A percentile compares a stretch with the other conserved stretches of the same genome.
Evolutionary conservation across 257 asterid species (phyloP).

Genomic region (Scutellaria baicalensis): DNA sequence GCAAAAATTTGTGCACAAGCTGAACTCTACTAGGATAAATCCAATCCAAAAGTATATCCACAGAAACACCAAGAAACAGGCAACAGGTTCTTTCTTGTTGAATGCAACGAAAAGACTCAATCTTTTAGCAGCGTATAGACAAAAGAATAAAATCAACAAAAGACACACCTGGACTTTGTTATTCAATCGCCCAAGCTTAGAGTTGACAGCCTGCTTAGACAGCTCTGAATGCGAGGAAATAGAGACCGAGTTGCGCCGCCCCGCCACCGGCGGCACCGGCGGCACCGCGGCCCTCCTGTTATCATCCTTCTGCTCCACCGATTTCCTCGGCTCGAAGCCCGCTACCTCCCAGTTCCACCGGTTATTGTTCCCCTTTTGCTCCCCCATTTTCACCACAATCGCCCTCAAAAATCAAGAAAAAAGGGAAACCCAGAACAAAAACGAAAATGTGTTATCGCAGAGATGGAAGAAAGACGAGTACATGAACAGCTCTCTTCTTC

Average conservation of each 20-base stretch:
- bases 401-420: background rate
- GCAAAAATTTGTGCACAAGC: background rate
- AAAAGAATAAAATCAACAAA: background rate
- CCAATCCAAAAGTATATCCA: background rate
- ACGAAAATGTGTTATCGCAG: background rate
- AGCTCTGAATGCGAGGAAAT: constrained; percentile 60
- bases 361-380: constrained; percentile 55
- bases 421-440: background rate
- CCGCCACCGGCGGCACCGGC: constrained; percentile 45
- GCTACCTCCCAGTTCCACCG: constrained; percentile 99
- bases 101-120: no score
- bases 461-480: constrained; percentile 10
- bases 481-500: background rate
- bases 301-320: constrained; percentile 54
- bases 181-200: constrained; percentile 61
- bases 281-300: constrained; percentile 32
- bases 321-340: constrained; percentile 80
- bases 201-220: constrained; percentile 45
- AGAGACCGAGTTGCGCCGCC: constrained; percentile 78
- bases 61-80: background rate
- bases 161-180: constrained; percentile 68
- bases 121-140: background rate
- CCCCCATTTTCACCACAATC: constrained; percentile 44
- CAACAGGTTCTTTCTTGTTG: no score
- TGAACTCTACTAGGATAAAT: background rate